Percentiles rank a stretch among this genome's conserved stretches.
Evolutionary conservation across 2,329 filamentous ascomycete genomes (phyloP).

Genomic region (Aspergillus novoparasiticus): DNA sequence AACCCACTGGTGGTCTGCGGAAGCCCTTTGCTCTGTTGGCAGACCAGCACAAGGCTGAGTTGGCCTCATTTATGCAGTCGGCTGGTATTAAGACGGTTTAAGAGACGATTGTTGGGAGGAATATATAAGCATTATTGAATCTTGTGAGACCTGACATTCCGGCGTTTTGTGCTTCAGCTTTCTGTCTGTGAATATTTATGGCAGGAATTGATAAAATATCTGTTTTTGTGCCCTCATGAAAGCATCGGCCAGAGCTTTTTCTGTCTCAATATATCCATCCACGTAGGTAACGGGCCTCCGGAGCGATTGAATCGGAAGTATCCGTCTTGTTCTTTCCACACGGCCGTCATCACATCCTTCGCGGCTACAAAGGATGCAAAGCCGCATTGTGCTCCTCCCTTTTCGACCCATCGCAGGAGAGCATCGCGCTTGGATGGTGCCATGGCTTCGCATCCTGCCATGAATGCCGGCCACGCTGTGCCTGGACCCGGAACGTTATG

Average conservation of each 20-base stretch:
- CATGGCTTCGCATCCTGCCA: constrained; percentile 45
- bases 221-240: constrained; percentile 17
- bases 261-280: constrained; percentile 30
- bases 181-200: background rate
- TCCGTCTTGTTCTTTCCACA: constrained; percentile 34
- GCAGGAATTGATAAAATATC: background rate
- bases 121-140: background rate
- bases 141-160: background rate
- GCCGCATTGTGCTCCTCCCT: constrained; percentile 25
- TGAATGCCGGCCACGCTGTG: constrained; percentile 43
- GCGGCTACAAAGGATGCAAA: constrained; percentile 28
- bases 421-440: constrained; percentile 22
- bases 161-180: background rate
- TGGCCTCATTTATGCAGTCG: constrained; percentile 41
- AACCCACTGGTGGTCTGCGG: constrained; percentile 50
- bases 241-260: constrained; percentile 33
- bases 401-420: constrained; percentile 28
- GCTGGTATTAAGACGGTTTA: constrained; percentile 42
- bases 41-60: constrained; percentile 35
- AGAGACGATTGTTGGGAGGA: background rate
- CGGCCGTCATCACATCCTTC: constrained; percentile 30
- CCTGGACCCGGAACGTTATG: constrained; percentile 25
- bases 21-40: constrained; percentile 52
- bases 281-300: constrained; percentile 29
- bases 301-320: constrained; percentile 20